Base-by-base conservation (phyloP, 73 alveolate genomes). In the Paramecium caudatum region DNA sequence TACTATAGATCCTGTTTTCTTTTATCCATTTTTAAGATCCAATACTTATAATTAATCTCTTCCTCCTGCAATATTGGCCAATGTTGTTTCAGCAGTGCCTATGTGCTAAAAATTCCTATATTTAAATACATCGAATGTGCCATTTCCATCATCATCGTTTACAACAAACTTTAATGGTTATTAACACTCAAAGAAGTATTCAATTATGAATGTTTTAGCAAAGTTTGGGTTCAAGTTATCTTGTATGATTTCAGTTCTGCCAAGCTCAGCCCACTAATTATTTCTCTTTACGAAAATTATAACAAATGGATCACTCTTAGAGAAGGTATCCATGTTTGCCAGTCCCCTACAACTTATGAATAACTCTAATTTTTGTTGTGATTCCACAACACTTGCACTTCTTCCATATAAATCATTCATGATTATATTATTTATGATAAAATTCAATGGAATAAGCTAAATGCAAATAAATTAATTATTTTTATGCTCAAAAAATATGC, bases 221-320 rank as follows among this genome's bases (percentile, higher is more conserved):
- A 95, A 92, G 46, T 93, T 94, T 12, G 97, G 97, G 87, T 95
- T 93, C 9, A 94, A 91, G 63, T 93, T 91, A 74, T 94, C 94
- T 13, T 82, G 33, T n/a, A 88, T 88, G 62, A 41, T 78, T 82
- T 91, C 99, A 0, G 98, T 91, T 50, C 83, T 90, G 32, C 96
- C 96, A 1, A 84, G 47, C 47, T 50, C 61, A 15, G 85, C 32
- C 91, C 94, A 91, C 16, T 50, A 48, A 47, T 84, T 68, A 13
- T 81, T 68, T 63, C 87, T 82, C 41, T 82, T 43, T 16, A 92
- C 39, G 65, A 37, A 88, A 36, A 94, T 93, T 3, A 83, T 90
- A 21, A 93, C 95, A 39, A 47, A 91, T 0, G 98, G 98, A 74
- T 95, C 98, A 21, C 95, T 90, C 68, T 91, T 93, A 17, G 96